phyloP scores from a whole-genome alignment of 116 monocot species.

The Cymodocea nodosa region DNA sequence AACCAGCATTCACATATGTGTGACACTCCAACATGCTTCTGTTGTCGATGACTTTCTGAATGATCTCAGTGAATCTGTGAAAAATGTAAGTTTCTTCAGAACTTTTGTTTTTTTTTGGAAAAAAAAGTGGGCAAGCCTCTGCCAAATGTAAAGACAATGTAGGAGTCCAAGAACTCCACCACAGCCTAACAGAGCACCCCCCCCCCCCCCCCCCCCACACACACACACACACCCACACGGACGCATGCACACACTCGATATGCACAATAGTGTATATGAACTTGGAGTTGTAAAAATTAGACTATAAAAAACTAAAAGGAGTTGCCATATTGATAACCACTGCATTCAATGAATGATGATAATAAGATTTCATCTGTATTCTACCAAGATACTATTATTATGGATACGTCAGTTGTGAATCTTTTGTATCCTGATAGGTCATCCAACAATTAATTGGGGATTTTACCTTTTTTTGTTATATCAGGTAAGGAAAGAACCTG shows the following conservation, averaged over 20 bases:
- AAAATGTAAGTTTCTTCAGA: constrained; percentile 41
- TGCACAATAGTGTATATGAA: too few relatives aligned
- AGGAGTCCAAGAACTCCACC: too few relatives aligned
- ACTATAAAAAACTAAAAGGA: too few relatives aligned
- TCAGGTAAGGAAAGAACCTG: constrained; percentile 84
- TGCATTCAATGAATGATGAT: too few relatives aligned
- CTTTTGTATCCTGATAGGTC: not conserved
- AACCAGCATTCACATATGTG: constrained; percentile 85
- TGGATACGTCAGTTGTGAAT: not conserved
- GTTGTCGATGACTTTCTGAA: constrained; percentile 56
- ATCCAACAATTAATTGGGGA: not conserved
- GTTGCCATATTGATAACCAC: too few relatives aligned
- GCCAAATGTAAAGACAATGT: too few relatives aligned
- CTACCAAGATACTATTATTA: not conserved
- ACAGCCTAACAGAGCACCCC: too few relatives aligned
- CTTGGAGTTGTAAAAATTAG: too few relatives aligned
- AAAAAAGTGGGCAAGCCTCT: too few relatives aligned
- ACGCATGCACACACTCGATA: too few relatives aligned
- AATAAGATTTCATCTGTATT: not conserved
- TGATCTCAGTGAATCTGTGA: constrained; percentile 64
- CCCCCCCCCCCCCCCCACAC: too few relatives aligned
- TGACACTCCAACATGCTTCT: constrained; percentile 83
- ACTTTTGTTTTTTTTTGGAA: not conserved
- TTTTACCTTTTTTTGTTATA: not conserved
- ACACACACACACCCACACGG: too few relatives aligned